These are phyloP conservation scores for Colletotrichum costaricense DNA, from an alignment of 2,329 filamentous ascomycete species.

Conservation along the genomic window DNA sequence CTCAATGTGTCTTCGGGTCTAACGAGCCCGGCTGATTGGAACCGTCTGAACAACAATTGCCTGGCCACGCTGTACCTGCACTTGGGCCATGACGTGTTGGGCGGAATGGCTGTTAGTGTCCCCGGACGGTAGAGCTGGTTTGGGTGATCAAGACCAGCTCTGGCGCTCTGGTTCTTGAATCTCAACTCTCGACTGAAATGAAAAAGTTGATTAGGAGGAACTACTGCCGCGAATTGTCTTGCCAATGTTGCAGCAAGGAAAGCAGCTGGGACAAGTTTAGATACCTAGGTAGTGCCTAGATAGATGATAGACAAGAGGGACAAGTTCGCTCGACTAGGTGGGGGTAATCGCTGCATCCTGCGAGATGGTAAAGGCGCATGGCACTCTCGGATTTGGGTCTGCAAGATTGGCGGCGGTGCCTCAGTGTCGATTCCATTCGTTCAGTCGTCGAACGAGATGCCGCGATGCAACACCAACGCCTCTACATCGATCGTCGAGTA, in stretches of 20 bases:
- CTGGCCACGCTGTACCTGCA: constrained; percentile 11
- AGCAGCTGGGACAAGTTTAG: neutral
- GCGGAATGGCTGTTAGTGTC: constrained; percentile 7
- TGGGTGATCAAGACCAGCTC: neutral
- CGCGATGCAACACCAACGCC: constrained; percentile 2
- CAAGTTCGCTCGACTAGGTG: neutral
- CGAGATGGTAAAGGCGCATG: neutral
- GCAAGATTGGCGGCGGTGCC: neutral
- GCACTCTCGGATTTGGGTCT: neutral
- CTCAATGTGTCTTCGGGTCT: neutral
- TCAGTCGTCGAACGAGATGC: neutral
- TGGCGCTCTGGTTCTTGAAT: neutral
- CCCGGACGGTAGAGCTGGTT: neutral
- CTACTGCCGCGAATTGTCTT: neutral
- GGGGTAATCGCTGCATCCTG: too few species aligned
- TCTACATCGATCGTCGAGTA: constrained; percentile 17
- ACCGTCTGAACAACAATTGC: neutral
- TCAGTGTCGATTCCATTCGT: neutral
- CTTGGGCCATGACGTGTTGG: constrained; percentile 9
- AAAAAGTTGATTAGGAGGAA: neutral
- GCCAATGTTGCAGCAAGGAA: neutral
- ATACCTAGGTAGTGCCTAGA: too few species aligned
- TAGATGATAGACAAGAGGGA: neutral
- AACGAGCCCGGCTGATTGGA: neutral
- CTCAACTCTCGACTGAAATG: neutral